phyloP scores from a whole-genome alignment of 768 basidiomycete genomes.

The Mycena haematopus region DNA sequence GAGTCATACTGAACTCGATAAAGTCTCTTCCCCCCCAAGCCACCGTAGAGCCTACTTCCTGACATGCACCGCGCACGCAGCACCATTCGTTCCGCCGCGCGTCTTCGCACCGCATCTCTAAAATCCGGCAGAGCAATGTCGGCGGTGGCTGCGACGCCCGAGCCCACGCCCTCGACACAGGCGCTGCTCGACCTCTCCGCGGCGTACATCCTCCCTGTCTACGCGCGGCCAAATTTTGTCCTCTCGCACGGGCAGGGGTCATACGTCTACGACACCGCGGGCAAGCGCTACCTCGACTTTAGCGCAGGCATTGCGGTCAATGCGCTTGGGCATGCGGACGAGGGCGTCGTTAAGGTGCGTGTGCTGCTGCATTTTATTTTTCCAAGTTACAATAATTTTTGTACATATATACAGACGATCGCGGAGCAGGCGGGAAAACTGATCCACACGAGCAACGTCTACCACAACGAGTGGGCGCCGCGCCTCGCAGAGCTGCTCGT shows the following conservation, averaged over 20 bases:
- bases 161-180: slow-evolving; percentile 35
- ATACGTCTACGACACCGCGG: slow-evolving; percentile 84
- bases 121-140: neutral
- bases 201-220: slow-evolving; percentile 84
- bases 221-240: slow-evolving; percentile 88
- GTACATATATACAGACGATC: slow-evolving; percentile 58
- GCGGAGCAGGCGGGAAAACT: slow-evolving; percentile 77
- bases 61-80: slow-evolving; percentile 22
- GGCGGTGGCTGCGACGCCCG: slow-evolving; percentile 3
- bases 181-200: slow-evolving; percentile 43
- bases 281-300: slow-evolving; percentile 90
- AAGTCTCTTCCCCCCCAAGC: no score
- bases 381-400: neutral
- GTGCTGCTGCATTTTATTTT: neutral
- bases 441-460: slow-evolving; percentile 90
- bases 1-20: slow-evolving; percentile 13
- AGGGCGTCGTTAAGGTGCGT: slow-evolving; percentile 75
- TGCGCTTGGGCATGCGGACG: slow-evolving; percentile 92
- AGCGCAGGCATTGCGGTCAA: slow-evolving; percentile 97
- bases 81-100: slow-evolving; percentile 3
- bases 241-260: slow-evolving; percentile 88
- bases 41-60: no score
- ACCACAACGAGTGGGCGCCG: slow-evolving; percentile 88
- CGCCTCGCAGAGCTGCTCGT: slow-evolving; percentile 88
- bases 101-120: neutral